Base-by-base conservation (phyloP, 2,329 filamentous ascomycete genomes). In the Nothophoma quercina region DNA sequence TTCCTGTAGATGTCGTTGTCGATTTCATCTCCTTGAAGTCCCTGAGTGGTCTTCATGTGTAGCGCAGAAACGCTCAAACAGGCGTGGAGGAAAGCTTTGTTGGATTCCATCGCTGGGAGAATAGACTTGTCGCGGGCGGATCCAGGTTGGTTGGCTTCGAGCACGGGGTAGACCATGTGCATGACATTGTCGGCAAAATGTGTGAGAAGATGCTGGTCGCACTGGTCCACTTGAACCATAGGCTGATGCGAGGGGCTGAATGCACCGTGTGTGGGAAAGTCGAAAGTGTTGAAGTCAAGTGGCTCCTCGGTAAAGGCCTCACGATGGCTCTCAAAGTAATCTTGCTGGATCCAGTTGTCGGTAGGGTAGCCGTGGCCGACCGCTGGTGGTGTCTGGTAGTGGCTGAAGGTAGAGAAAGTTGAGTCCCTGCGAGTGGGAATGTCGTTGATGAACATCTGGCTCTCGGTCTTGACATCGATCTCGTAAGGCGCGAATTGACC, bases 51-150 rank as follows among this genome's bases (percentile, higher is more conserved):
- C 81, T 97, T 97, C 77, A 90, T 86, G 77, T 99, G 95, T 70
- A 96, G 90, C 2, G 93, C 93, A 7, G 95, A 87, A 55, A 96
- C 91, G 80, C 91, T 96, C 57, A 99, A 81, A 77, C 93, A 98
- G 79, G 93, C 97, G 80, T 98, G 93, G 25, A 97, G 83, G 75
- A 97, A 99, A 62, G 88, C 89, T 75, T 90, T 93, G 83, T 98
- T 99, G 64, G 85, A 89, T 72, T 96, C 90, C 26, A 99, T 82
- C 7, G 93, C 90, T 4, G 90, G 91, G 13, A 98, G 84, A 62
- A 98, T 88, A 56, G 96, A 84, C 65, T 95, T 89, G 2, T 90
- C 87, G 56, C 88, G 85, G 29, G 91, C 87, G 1, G 88, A 90
- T 30, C 91, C 91, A 65, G 90, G 90, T 72, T 96, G 91, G 73